These are phyloP conservation scores for Vaucheria bursata DNA, from an alignment of 352 stramenopile genomes.

Conservation along the genomic window DNA sequence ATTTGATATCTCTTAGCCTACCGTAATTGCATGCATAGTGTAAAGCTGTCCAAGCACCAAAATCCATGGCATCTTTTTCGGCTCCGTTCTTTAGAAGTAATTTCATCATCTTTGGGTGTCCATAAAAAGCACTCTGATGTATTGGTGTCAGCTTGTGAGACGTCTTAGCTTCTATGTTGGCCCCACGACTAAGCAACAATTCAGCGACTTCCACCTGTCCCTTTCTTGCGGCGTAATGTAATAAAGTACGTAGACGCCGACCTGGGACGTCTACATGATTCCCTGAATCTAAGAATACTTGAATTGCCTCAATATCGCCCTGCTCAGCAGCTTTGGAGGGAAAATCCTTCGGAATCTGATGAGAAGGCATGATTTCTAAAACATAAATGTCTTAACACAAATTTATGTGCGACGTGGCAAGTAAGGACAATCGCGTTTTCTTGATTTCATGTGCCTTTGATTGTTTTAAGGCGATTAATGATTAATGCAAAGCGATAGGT, in stretches of 20 bases:
- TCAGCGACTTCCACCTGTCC: background rate
- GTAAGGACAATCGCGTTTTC: no score
- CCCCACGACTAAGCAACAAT: background rate
- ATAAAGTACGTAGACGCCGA: background rate
- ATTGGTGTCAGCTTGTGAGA: background rate
- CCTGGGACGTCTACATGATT: background rate
- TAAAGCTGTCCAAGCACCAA: background rate
- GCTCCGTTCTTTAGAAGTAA: background rate
- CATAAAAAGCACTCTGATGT: background rate
- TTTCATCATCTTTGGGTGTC: background rate
- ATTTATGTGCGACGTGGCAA: no score
- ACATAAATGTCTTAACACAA: no score
- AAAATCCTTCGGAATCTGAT: background rate
- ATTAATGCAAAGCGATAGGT: no score
- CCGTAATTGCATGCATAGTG: conserved; percentile 1
- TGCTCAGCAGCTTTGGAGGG: background rate
- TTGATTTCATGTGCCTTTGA: no score
- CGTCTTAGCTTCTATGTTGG: background rate
- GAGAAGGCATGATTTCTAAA: no score
- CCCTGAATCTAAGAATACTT: background rate
- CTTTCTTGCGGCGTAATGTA: background rate
- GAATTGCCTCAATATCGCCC: background rate
- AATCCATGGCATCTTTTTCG: background rate
- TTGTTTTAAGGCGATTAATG: no score
- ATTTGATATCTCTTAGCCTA: no score